These are phyloP conservation scores for Cucumis hystrix DNA, from an alignment of 306 rosid species.

Conservation along the genomic window DNA sequence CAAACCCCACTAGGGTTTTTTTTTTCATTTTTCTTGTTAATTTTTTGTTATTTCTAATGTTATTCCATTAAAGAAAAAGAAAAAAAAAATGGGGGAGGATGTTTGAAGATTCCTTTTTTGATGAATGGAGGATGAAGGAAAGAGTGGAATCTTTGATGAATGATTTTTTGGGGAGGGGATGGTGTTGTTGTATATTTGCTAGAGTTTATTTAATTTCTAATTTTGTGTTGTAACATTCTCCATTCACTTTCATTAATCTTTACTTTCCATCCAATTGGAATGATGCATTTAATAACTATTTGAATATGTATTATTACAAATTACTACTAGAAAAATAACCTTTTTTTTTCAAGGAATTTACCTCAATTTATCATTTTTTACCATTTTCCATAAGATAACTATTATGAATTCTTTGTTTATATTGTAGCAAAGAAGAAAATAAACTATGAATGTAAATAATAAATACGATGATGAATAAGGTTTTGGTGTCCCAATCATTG, in stretches of 20 bases:
- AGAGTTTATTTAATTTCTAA: background rate
- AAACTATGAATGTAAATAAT: no score
- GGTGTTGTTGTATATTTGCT: background rate
- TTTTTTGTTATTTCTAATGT: background rate
- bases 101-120: background rate
- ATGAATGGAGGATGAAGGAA: background rate
- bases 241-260: background rate
- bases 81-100: background rate
- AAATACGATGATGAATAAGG: no score
- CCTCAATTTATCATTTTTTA: no score
- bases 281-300: background rate
- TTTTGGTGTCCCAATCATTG: no score
- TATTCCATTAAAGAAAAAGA: background rate
- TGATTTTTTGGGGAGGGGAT: background rate
- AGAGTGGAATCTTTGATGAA: background rate
- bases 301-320: no score
- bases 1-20: conserved; percentile 23
- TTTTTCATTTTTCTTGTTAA: background rate
- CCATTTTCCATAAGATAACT: no score
- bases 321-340: no score
- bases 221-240: background rate
- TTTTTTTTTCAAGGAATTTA: no score
- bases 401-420: no score
- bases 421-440: no score
- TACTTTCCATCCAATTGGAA: background rate